These are phyloP conservation scores for Mrakia blollopis DNA, from an alignment of 768 basidiomycete species.

Conservation along the genomic window DNA sequence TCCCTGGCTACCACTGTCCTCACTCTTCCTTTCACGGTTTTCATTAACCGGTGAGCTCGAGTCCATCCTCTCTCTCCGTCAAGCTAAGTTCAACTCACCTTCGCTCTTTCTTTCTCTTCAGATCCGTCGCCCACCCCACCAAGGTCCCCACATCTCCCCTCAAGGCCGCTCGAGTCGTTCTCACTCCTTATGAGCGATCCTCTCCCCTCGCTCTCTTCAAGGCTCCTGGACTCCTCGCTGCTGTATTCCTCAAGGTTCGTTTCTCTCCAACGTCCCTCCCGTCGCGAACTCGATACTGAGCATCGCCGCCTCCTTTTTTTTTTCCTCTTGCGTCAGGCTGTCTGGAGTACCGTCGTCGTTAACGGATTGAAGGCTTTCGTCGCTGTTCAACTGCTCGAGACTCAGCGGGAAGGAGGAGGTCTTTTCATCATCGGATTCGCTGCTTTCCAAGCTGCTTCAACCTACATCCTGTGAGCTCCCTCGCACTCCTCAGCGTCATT, in stretches of 20 bases:
- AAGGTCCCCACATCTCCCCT: not conserved
- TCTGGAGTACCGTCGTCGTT: conserved; percentile 10
- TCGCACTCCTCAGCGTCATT: not conserved
- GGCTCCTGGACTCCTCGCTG: not conserved
- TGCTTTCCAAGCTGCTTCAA: not conserved
- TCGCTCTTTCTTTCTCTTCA: not conserved
- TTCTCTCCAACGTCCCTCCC: not conserved
- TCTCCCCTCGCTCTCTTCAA: not conserved
- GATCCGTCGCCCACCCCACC: not conserved
- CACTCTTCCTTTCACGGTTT: conserved; percentile 9
- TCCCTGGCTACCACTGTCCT: conserved; percentile 5
- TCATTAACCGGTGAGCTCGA: not conserved
- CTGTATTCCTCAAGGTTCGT: not conserved
- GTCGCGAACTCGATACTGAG: not conserved
- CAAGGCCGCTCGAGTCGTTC: not conserved
- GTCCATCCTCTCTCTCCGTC: not conserved
- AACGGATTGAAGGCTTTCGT: conserved; percentile 6
- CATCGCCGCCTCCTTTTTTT: not conserved
- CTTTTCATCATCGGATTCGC: not conserved
- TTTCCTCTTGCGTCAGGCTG: not conserved
- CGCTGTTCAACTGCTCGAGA: not conserved
- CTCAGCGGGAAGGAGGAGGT: not conserved
- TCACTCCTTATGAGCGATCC: not conserved
- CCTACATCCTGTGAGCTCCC: not conserved
- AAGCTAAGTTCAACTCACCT: not conserved